phyloP scores from a whole-genome alignment of 2,329 filamentous ascomycete species.

The Arthrobotrys conoides region DNA sequence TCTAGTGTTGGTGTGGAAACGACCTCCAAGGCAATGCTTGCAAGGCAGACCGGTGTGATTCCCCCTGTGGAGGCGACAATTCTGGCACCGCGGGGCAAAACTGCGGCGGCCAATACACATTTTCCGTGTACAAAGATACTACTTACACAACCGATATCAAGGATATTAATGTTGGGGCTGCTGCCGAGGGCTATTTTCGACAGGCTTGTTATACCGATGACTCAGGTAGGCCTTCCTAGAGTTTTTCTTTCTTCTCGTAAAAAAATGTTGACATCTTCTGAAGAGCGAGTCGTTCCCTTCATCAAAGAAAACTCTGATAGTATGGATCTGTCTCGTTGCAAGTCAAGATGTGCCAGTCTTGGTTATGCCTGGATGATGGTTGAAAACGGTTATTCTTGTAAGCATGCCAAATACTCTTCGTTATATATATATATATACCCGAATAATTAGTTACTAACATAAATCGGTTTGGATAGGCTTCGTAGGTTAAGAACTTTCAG shows the following conservation, averaged over 20 bases:
- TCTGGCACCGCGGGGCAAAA: neutral
- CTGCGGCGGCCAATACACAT: neutral
- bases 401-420: neutral
- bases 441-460: neutral
- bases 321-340: conserved; percentile 11
- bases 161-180: neutral
- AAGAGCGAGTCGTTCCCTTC: neutral
- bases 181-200: neutral
- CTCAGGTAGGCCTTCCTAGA: neutral
- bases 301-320: conserved; percentile 22
- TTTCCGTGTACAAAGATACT: conserved; percentile 4
- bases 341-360: neutral
- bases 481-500: neutral
- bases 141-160: neutral
- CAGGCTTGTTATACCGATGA: conserved; percentile 21
- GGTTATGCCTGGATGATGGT: conserved; percentile 21
- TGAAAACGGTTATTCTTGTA: neutral
- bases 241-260: neutral
- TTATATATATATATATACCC: too few relatives aligned
- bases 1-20: conserved; percentile 20
- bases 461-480: neutral
- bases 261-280: neutral
- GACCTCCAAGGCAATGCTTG: conserved; percentile 9
- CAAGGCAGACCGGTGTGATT: neutral
- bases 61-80: neutral